phyloP scores from a whole-genome alignment of 2,329 filamentous ascomycete species.

The Arachnomyces sp. region DNA sequence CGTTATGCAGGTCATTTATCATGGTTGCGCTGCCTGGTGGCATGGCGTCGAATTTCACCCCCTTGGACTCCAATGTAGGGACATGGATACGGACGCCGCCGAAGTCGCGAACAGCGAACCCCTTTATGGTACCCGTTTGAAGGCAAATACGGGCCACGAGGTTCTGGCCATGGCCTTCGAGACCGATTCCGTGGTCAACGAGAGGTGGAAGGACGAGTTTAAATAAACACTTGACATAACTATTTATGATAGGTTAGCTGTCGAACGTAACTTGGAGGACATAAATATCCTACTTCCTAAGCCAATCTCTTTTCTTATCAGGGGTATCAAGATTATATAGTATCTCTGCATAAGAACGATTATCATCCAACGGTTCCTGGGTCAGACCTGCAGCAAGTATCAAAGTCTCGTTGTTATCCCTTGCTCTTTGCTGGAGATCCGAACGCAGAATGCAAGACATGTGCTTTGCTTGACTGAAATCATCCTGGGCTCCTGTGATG shows the following conservation, averaged over 20 bases:
- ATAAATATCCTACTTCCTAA: conserved; percentile 8
- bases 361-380: conserved; percentile 7
- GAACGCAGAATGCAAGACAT: conserved; percentile 18
- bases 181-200: conserved; percentile 12
- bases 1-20: conserved; percentile 9
- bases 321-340: conserved; percentile 10
- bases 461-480: conserved; percentile 15
- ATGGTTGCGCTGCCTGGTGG: conserved; percentile 17
- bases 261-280: too few species aligned
- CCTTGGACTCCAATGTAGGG: conserved; percentile 6
- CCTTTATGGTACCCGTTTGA: conserved; percentile 11
- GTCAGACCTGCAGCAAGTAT: conserved; percentile 13
- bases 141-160: conserved; percentile 12
- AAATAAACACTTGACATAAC: conserved; percentile 12
- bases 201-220: conserved; percentile 11
- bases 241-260: too few species aligned
- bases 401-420: conserved; percentile 12
- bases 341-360: conserved; percentile 12
- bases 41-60: conserved; percentile 8
- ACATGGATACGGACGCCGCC: conserved; percentile 14
- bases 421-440: conserved; percentile 10
- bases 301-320: conserved; percentile 13
- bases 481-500: conserved; percentile 12
- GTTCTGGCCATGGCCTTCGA: conserved; percentile 45
- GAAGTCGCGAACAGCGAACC: conserved; percentile 18